Base-by-base conservation (phyloP, 1,284 basidiomycete species). In the Austroboletus rostrupii region DNA sequence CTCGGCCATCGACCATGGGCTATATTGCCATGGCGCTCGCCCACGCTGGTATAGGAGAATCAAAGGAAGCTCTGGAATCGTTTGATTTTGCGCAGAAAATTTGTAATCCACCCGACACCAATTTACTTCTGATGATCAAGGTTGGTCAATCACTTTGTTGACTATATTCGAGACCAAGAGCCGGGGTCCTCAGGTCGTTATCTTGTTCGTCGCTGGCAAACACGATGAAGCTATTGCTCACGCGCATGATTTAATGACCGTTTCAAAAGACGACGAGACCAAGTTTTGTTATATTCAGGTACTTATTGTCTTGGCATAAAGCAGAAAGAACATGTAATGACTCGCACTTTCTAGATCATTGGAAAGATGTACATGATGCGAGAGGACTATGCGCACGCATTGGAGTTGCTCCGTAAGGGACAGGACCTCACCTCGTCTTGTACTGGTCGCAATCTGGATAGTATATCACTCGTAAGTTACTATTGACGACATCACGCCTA, bases 71-170 rank as follows among this genome's bases (percentile, higher is more conserved):
- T 7, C 17, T 46, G 16, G 31, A 35, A 28, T 11, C 26, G 1
- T 43, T 48, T 12, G 53, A 54, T 26, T 42, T 54, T 3, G 47
- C 16, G 3, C 38, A 54, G 13, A 26, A 10, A 19, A 47, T 38
- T 2, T 50, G 40, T 28, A 28, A 26, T 45, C 31, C 40, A 4
- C 12, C 26, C 1, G 44, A 54, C 31, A 49, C 10, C 6, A 38
- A 35, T 14, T 28, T 54, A 12, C 36, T 54, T 12, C 12, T 54
- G 12, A 40, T 54, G 4, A 38, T 49, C 6, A 54, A 56, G 45
- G 49, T 40, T 42, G 19, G 41, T 36, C 8, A 29, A 29, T 12
- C 17, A 11, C 11, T n/a, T 7, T 11, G 11, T 19, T 20, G 5
- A 23, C 5, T 26, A 6, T 20, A 10, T 13, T n/a, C 28, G 12